Percentiles rank a stretch among this genome's conserved stretches.
phyloP scores from a whole-genome alignment of 208 protist species.

The Crithidia expoeki region DNA sequence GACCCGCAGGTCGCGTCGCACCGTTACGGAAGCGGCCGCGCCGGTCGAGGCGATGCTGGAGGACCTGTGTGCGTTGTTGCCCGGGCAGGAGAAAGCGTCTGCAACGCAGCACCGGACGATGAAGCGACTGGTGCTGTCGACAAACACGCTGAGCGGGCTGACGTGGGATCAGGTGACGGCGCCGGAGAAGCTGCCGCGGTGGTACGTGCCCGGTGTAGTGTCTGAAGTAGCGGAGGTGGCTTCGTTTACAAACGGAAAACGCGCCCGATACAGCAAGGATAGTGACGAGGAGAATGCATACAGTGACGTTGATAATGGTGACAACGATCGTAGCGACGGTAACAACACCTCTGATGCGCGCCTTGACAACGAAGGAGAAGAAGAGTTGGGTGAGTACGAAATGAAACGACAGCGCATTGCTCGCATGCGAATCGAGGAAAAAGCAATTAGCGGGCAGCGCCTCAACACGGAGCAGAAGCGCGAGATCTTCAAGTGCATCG shows the following conservation, averaged over 20 bases:
- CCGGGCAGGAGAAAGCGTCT: constrained; percentile 24
- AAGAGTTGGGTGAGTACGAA: constrained; percentile 34
- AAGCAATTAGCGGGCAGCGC: constrained; percentile 68
- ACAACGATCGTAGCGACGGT: background rate
- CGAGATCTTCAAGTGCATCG: constrained; percentile 72
- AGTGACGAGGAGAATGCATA: background rate
- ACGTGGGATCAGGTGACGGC: constrained; percentile 48
- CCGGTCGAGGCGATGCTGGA: constrained; percentile 63
- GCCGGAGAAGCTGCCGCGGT: constrained; percentile 64
- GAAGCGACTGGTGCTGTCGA: constrained; percentile 66
- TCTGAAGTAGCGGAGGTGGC: background rate
- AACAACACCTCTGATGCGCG: background rate
- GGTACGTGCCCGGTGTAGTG: constrained; percentile 64
- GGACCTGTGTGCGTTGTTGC: constrained; percentile 59
- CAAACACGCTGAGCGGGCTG: constrained; percentile 55
- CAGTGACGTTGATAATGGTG: constrained; percentile 12
- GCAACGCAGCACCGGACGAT: constrained; percentile 48
- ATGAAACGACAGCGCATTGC: constrained; percentile 46
- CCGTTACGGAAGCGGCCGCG: constrained; percentile 43
- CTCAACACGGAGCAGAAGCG: constrained; percentile 80
- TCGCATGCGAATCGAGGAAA: constrained; percentile 60
- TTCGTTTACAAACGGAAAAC: background rate
- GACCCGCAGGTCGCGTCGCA: constrained; percentile 52
- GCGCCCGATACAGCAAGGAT: background rate
- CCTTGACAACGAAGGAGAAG: constrained; percentile 21